Evolutionary conservation across 1,139 yeast genomes (phyloP).

Genomic region (Hemisphaericaspora subhashii): DNA sequence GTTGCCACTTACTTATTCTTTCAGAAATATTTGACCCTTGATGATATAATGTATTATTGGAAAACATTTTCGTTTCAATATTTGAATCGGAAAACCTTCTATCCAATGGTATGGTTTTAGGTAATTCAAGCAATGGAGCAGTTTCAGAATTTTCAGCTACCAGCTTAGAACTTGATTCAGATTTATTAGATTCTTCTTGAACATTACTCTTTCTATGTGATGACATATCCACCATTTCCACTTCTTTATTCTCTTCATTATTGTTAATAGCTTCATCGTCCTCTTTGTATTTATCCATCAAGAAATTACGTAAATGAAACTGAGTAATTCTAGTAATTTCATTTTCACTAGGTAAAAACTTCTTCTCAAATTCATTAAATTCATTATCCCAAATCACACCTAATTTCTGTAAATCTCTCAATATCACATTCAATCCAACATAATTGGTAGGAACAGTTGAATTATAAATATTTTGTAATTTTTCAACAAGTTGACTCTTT

Average conservation of each 20-base stretch:
- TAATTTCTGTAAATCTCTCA: constrained; percentile 73
- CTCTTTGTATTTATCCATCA: constrained; percentile 51
- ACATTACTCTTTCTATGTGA: background rate
- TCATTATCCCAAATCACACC: constrained; percentile 89
- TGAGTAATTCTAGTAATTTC: constrained; percentile 92
- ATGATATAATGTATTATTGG: constrained; percentile 12
- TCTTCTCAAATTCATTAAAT: constrained; percentile 77
- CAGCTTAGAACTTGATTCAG: too few species aligned
- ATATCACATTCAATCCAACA: constrained; percentile 65
- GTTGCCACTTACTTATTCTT: constrained; percentile 16
- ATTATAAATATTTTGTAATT: constrained; percentile 55
- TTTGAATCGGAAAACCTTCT: constrained; percentile 11
- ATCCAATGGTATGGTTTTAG: constrained; percentile 3
- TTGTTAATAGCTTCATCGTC: constrained; percentile 3
- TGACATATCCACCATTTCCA: constrained; percentile 10
- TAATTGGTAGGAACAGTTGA: constrained; percentile 63
- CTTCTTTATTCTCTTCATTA: constrained; percentile 15
- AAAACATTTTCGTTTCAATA: constrained; percentile 14
- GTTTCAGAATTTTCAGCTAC: too few species aligned
- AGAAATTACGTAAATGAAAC: constrained; percentile 76
- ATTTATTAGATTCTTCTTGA: constrained; percentile 1
- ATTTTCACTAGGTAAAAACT: constrained; percentile 84
- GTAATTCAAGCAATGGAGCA: background rate
- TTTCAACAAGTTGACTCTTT: constrained; percentile 39
- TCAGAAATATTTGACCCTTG: constrained; percentile 16